These are phyloP conservation scores for Penicillium bovifimosum DNA, from an alignment of 495 filamentous ascomycete species.

Conservation along the genomic window DNA sequence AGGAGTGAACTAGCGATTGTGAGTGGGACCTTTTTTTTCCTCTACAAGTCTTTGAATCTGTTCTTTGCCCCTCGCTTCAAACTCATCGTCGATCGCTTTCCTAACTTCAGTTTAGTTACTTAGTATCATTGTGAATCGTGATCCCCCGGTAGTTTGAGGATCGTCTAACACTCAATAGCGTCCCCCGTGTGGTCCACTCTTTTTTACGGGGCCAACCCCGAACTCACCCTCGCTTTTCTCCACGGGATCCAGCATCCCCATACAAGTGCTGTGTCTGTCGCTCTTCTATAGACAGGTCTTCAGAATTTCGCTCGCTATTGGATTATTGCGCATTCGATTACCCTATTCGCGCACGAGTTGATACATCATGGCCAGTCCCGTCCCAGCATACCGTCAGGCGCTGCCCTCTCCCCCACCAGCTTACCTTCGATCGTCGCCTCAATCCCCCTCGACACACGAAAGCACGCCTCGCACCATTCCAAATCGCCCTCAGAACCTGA, in stretches of 20 bases:
- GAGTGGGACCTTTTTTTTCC: neutral
- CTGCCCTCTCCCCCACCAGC: conserved; percentile 39
- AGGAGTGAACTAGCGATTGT: neutral
- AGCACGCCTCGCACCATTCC: conserved; percentile 23
- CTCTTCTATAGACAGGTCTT: neutral
- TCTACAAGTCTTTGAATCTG: neutral
- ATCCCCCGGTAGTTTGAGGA: neutral
- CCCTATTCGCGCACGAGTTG: neutral
- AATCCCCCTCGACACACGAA: conserved; percentile 20
- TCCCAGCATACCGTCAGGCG: conserved; percentile 26
- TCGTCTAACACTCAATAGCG: neutral
- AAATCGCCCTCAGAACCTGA: conserved; percentile 17
- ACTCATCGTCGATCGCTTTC: neutral
- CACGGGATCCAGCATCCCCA: neutral
- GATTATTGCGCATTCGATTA: neutral
- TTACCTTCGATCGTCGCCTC: conserved; percentile 39
- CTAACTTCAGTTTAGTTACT: neutral
- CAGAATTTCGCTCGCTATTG: neutral
- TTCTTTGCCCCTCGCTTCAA: conserved; percentile 14
- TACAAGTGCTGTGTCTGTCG: neutral
- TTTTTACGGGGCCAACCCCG: neutral
- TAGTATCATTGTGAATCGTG: neutral
- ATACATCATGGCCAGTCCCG: conserved; percentile 29
- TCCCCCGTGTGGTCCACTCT: conserved; percentile 3
- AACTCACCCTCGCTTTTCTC: neutral